Percentiles rank a stretch among this genome's conserved stretches.
Evolutionary conservation across 164 flowering plant species (phyloP).

Genomic region (Chimonanthus salicifolius): DNA sequence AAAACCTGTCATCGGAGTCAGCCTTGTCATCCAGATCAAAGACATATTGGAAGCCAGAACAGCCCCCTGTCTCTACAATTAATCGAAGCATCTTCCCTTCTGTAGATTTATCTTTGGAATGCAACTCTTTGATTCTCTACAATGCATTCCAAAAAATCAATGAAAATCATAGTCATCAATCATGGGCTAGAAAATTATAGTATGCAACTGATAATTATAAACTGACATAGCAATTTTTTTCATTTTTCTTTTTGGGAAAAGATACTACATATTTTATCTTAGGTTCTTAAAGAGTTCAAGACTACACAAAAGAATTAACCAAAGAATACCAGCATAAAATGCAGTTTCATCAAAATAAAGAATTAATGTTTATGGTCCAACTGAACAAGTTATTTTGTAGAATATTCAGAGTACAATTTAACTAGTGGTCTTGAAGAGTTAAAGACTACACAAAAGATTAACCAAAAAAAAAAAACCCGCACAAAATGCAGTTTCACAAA

Average conservation of each 20-base stretch:
- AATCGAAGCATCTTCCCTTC: slow-evolving; percentile 69
- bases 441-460: too few species aligned
- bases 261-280: not conserved
- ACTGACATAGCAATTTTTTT: not conserved
- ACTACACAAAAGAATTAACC: too few species aligned
- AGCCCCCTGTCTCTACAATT: slow-evolving; percentile 94
- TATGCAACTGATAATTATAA: not conserved
- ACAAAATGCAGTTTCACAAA: too few species aligned
- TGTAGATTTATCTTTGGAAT: slow-evolving; percentile 41
- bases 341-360: too few species aligned
- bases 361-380: too few species aligned
- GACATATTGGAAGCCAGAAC: slow-evolving; percentile 94
- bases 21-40: slow-evolving; percentile 65
- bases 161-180: not conserved
- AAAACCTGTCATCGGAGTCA: slow-evolving; percentile 75
- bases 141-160: not conserved
- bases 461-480: too few species aligned
- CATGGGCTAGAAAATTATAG: not conserved
- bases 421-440: too few species aligned
- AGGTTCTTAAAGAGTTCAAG: not conserved
- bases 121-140: slow-evolving; percentile 90
- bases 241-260: not conserved
- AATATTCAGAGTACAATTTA: too few species aligned
- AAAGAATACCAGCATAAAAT: too few species aligned
- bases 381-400: too few species aligned